Evolutionary conservation across 176 grass and related monocot species (phyloP).

Genomic region (Secale cereale): DNA sequence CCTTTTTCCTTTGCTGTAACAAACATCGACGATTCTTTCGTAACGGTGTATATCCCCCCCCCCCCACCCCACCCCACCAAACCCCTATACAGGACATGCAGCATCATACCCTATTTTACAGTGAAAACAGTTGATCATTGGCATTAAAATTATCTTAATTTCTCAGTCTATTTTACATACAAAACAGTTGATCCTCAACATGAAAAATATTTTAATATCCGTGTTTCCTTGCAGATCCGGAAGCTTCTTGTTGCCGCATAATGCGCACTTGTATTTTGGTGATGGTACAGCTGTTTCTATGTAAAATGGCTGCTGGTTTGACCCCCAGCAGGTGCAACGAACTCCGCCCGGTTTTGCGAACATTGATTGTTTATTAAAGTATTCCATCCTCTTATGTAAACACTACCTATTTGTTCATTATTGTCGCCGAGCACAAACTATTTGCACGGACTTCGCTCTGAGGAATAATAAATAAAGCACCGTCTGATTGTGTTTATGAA

Average conservation of each 20-base stretch:
- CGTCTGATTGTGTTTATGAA: not conserved
- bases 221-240: conserved; percentile 48
- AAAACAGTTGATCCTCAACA: not conserved
- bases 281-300: conserved; percentile 35
- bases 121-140: not conserved
- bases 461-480: conserved; percentile 53
- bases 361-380: conserved; percentile 53
- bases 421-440: conserved; percentile 28
- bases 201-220: not conserved
- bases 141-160: not conserved
- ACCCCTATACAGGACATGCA: not conserved
- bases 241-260: conserved; percentile 58
- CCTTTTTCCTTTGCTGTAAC: not conserved
- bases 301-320: conserved; percentile 28
- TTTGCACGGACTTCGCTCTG: conserved; percentile 36
- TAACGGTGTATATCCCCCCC: not conserved
- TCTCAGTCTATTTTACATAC: not conserved
- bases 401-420: conserved; percentile 63
- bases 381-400: conserved; percentile 46
- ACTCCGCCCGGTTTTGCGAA: conserved; percentile 34
- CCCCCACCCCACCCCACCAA: not conserved
- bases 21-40: not conserved
- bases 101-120: not conserved
- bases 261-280: conserved; percentile 11
- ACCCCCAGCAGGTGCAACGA: conserved; percentile 12